Evolutionary conservation across 768 basidiomycete genomes (phyloP).

Genomic region (Cystobasidium onofrii): DNA sequence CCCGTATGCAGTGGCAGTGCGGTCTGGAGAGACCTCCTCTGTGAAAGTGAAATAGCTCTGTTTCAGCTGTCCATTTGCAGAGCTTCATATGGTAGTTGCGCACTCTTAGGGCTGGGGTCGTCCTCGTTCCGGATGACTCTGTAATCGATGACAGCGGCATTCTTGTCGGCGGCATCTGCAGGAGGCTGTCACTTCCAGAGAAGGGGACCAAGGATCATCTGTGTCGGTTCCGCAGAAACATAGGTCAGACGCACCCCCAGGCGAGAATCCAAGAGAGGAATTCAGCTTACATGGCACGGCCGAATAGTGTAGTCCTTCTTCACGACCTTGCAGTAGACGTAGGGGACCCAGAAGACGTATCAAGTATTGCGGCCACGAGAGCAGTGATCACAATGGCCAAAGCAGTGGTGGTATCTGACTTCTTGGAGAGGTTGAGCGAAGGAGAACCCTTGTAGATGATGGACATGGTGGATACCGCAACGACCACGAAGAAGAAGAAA

Average conservation of each 20-base stretch:
- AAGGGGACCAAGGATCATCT: slow-evolving; percentile 49
- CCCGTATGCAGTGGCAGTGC: no score
- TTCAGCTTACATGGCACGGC: slow-evolving; percentile 38
- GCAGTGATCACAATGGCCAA: slow-evolving; percentile 47
- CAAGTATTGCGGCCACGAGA: slow-evolving; percentile 44
- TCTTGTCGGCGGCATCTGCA: slow-evolving; percentile 41
- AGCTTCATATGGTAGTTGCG: background rate
- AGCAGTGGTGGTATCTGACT: slow-evolving; percentile 42
- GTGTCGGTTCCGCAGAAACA: slow-evolving; percentile 45
- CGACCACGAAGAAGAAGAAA: slow-evolving; percentile 40
- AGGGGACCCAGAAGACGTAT: slow-evolving; percentile 49
- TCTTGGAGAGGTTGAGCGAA: slow-evolving; percentile 45
- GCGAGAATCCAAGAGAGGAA: slow-evolving; percentile 13
- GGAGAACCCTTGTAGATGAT: slow-evolving; percentile 48
- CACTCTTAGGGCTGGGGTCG: background rate
- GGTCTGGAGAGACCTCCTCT: no score
- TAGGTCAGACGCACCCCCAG: no score
- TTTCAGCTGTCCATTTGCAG: background rate
- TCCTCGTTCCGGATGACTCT: slow-evolving; percentile 28
- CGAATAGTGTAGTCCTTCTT: slow-evolving; percentile 47
- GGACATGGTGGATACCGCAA: slow-evolving; percentile 45
- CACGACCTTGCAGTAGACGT: slow-evolving; percentile 47
- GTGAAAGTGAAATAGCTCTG: no score
- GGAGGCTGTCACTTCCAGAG: slow-evolving; percentile 47
- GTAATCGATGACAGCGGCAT: slow-evolving; percentile 45